These are phyloP conservation scores for Zopfia rhizophila DNA, from an alignment of 2,329 filamentous ascomycete genomes.

Conservation along the genomic window DNA sequence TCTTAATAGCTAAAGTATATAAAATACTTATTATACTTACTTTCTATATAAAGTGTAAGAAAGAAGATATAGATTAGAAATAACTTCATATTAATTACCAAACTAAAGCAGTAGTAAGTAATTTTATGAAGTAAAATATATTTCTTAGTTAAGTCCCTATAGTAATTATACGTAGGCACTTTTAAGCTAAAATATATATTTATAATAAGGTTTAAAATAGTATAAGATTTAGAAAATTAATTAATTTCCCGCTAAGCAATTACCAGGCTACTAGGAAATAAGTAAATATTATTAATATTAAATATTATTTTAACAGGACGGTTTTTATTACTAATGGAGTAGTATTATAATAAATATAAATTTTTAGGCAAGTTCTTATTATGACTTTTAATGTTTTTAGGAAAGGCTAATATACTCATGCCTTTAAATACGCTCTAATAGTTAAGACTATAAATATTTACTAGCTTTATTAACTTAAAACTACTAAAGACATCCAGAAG, in stretches of 20 bases:
- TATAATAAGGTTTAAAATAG: neutral
- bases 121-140: neutral
- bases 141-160: neutral
- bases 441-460: neutral
- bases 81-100: too few relatives aligned
- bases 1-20: too few relatives aligned
- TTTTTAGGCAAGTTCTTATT: neutral
- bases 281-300: too few relatives aligned
- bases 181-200: neutral
- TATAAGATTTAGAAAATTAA: neutral
- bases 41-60: too few relatives aligned
- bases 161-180: neutral
- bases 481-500: neutral
- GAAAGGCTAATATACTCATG: neutral
- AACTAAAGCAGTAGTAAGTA: too few relatives aligned
- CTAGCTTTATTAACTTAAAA: neutral
- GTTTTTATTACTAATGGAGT: neutral
- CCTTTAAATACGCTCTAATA: neutral
- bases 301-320: too few relatives aligned
- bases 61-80: too few relatives aligned
- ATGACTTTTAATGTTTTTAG: neutral
- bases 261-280: too few relatives aligned
- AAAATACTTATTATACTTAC: too few relatives aligned
- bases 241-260: too few relatives aligned
- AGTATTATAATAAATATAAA: too few relatives aligned